phyloP scores from a whole-genome alignment of 768 basidiomycete species.

The Rhizopogon salebrosus region DNA sequence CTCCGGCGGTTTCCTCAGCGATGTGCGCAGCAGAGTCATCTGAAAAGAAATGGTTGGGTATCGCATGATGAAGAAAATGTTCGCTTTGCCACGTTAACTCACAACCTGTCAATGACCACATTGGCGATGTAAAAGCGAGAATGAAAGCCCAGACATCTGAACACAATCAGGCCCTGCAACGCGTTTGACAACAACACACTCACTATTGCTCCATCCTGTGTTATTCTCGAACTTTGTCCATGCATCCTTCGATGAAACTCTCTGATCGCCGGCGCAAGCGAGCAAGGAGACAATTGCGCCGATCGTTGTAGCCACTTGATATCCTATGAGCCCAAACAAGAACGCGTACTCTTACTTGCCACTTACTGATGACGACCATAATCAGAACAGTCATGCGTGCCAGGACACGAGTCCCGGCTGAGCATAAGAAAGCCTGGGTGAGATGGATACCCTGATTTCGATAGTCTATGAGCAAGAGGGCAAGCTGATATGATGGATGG shows the following conservation, averaged over 20 bases:
- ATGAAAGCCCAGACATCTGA: conserved; percentile 21
- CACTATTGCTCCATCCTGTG: conserved; percentile 17
- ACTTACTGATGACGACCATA: conserved; percentile 14
- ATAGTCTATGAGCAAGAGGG: neutral
- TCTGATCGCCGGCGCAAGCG: conserved; percentile 11
- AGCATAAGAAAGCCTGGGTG: conserved; percentile 16
- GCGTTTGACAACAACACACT: neutral
- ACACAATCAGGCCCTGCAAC: neutral
- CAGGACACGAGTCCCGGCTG: conserved; percentile 15
- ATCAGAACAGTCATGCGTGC: conserved; percentile 17
- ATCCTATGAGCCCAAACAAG: neutral
- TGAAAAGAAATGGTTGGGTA: conserved; percentile 8
- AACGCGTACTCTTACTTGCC: no score
- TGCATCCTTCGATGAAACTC: conserved; percentile 12
- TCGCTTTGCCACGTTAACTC: neutral
- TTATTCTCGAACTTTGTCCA: conserved; percentile 23
- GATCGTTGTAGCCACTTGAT: conserved; percentile 16
- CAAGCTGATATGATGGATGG: neutral
- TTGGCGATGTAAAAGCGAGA: conserved; percentile 20
- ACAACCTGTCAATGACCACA: conserved; percentile 23
- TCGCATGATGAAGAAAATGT: neutral
- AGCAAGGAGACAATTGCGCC: conserved; percentile 12
- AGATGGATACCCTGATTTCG: conserved; percentile 8
- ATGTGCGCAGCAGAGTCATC: conserved; percentile 46
- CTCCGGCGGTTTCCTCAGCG: conserved; percentile 39